Conservation (phyloP, 306 rosid species). For the Casuarina equisetifolia region DNA sequence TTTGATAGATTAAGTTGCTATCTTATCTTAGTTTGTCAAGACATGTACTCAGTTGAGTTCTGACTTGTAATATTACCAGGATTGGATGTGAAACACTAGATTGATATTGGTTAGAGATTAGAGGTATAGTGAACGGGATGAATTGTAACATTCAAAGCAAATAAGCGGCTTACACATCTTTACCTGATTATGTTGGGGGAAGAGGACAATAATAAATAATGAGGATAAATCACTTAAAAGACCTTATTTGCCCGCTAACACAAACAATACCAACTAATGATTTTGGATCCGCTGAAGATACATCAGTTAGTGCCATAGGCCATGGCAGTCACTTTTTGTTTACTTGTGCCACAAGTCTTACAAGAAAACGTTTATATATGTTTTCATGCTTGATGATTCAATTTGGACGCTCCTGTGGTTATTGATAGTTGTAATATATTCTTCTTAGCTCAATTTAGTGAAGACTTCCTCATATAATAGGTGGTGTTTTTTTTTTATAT, state of each 20-base stretch:
- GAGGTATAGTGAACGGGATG: background rate
- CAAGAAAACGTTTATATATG: background rate
- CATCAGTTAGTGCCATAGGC: background rate
- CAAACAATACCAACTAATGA: background rate
- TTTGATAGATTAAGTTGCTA: background rate
- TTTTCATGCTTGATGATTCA: background rate
- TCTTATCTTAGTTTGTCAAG: background rate
- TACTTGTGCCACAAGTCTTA: background rate
- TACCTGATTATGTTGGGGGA: background rate
- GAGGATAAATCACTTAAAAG: background rate
- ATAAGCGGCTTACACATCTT: background rate
- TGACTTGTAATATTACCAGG: conserved; percentile 3
- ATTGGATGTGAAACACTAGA: background rate
- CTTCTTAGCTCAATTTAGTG: background rate
- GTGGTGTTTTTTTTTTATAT: background rate
- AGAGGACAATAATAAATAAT: background rate
- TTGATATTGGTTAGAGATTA: background rate
- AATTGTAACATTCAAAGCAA: background rate
- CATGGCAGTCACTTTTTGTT: conserved; percentile 1
- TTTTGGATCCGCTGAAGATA: background rate
- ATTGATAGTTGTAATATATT: background rate
- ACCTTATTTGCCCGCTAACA: background rate
- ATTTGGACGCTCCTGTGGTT: background rate
- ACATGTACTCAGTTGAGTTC: background rate
- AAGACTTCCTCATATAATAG: background rate